Evolutionary conservation across 2,329 filamentous ascomycete species (phyloP).

Genomic region (Botrytis porri): DNA sequence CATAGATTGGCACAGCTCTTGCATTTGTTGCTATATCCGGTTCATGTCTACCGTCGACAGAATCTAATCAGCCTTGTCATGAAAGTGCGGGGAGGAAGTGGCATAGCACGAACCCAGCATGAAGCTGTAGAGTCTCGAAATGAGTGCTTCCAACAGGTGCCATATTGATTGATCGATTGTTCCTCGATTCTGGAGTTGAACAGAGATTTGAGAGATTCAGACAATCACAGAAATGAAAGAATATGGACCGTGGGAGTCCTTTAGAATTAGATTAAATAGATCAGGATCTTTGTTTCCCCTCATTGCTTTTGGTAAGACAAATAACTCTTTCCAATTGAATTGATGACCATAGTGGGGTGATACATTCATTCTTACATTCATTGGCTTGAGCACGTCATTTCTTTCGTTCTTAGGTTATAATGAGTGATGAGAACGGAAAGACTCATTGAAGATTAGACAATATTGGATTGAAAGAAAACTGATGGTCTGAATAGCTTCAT

Average conservation of each 20-base stretch:
- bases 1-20: conserved; percentile 93
- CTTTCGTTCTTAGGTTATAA: neutral
- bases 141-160: conserved; percentile 46
- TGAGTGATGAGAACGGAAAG: neutral
- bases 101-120: conserved; percentile 63
- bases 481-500: conserved; percentile 7
- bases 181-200: neutral
- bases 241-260: neutral
- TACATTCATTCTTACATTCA: neutral
- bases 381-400: conserved; percentile 7
- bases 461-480: neutral
- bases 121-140: conserved; percentile 84
- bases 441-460: neutral
- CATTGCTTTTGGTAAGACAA: neutral
- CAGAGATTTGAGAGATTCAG: no score
- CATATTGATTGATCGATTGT: conserved; percentile 3
- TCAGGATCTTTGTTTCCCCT: conserved; percentile 1
- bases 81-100: conserved; percentile 21
- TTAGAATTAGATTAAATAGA: neutral
- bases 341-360: conserved; percentile 1
- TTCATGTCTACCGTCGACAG: conserved; percentile 58
- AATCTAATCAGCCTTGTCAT: conserved; percentile 22
- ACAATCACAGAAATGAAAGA: neutral
- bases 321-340: neutral
- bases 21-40: conserved; percentile 80